Percentiles rank a stretch among this genome's conserved stretches.
Conservation (phyloP, 1,284 basidiomycete species). For the Vanrija humicola region DNA sequence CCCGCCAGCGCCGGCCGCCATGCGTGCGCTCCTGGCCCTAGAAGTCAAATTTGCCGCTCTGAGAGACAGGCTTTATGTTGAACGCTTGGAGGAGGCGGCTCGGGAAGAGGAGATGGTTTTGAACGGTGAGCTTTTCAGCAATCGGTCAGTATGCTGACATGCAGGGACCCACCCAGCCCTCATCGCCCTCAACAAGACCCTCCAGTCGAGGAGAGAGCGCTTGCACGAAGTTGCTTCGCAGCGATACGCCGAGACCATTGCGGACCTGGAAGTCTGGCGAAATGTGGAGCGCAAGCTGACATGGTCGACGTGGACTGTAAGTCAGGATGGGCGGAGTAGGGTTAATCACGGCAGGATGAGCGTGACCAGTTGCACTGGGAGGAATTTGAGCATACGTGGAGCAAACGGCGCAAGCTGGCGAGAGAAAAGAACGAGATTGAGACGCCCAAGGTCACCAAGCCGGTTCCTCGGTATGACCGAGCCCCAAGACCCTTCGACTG, state of each 20-base stretch:
- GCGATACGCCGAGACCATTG: slow-evolving; percentile 46
- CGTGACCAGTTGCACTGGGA: slow-evolving; percentile 49
- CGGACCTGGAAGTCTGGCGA: slow-evolving; percentile 48
- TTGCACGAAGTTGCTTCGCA: slow-evolving; percentile 44
- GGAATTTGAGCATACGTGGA: slow-evolving; percentile 53
- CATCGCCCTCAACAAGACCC: slow-evolving; percentile 48
- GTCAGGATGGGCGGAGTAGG: slow-evolving; percentile 9
- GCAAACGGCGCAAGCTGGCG: slow-evolving; percentile 53
- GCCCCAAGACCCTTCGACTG: slow-evolving; percentile 34
- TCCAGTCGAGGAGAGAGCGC: slow-evolving; percentile 37
- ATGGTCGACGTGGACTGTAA: slow-evolving; percentile 54
- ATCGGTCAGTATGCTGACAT: slow-evolving; percentile 2
- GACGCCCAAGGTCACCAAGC: slow-evolving; percentile 48
- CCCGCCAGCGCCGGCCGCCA: slow-evolving; percentile 49
- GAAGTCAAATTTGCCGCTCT: slow-evolving; percentile 57
- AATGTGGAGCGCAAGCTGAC: slow-evolving; percentile 47
- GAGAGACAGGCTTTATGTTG: slow-evolving; percentile 55
- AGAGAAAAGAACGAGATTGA: slow-evolving; percentile 56
- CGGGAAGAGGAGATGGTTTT: slow-evolving; percentile 55
- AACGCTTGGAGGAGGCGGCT: slow-evolving; percentile 55
- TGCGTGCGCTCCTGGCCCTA: slow-evolving; percentile 54
- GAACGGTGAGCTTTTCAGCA: slow-evolving; percentile 44
- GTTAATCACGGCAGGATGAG: slow-evolving; percentile 32
- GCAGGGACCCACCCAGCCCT: slow-evolving; percentile 55
- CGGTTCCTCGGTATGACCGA: slow-evolving; percentile 32